Evolutionary conservation across 305 asterid genomes (phyloP), one percentile per base, ranked within the genome.

Genomic region (Ajuga reptans): DNA sequence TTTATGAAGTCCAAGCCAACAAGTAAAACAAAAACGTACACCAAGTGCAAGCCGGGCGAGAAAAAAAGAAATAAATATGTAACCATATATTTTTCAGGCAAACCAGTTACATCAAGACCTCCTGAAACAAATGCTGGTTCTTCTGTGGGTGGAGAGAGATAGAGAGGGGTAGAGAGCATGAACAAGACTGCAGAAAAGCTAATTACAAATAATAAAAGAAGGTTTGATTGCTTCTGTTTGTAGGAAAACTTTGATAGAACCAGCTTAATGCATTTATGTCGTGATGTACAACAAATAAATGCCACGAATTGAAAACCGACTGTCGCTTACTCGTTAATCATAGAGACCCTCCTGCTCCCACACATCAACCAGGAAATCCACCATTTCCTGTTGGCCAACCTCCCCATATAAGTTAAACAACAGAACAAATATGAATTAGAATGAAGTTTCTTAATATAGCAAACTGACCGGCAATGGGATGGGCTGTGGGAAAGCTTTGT

Each of bases 391-490:
- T 66, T 49, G 31, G 21, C 53, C 34, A 54, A 64, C 11, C 61
- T 3, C 36, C 4, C 6, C 49, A 6, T 15, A 52, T 1, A n/a
- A 49, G 42, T 41, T 16, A 9, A 49, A 43, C 27, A 63, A 17
- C 46, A 24, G 33, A 61, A n/a, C 41, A 33, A 24, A 1, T n/a
- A 42, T 18, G 59, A 41, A 47, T 56, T 18, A 58, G 10, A 21
- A 65, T 4, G 11, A 15, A 15, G 0, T 29, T 11, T 12, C 0
- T 18, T 15, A 17, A 6, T 7, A 27, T 17, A 50, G 71, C 52
- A 58, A 52, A 82, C 98, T 84, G 77, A 92, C 97, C 63, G 93
- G 49, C 77, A 92, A 80, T 18, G 95, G 97, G 74, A 90, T 84
- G 18, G 92, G 88, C 66, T 80, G 93, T 17, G 95, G 87, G 72